Percentiles rank a stretch among this genome's conserved stretches.
Conservation (phyloP, 2,329 filamentous ascomycete species). For the Aspergillus jensenii region DNA sequence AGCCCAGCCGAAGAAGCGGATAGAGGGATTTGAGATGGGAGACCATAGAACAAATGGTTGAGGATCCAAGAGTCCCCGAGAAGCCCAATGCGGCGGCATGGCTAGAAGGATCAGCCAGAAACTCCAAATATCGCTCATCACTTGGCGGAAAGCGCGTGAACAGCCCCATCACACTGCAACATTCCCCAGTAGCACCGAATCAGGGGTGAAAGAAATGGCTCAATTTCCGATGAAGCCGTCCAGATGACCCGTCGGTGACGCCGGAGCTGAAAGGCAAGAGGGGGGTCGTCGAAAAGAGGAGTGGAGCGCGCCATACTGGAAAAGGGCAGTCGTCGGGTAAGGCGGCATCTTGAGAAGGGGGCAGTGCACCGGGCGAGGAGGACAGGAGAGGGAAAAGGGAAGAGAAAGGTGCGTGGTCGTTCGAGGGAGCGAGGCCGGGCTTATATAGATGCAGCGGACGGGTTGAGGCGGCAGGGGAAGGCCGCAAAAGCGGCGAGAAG, state of each 20-base stretch:
- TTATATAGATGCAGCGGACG: slow-evolving; percentile 14
- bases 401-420: slow-evolving; percentile 9
- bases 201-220: not conserved
- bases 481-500: slow-evolving; percentile 10
- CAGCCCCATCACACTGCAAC: not conserved
- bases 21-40: not conserved
- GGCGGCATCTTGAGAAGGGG: slow-evolving; percentile 3
- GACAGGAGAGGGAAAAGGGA: slow-evolving; percentile 1
- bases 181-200: not conserved
- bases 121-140: not conserved
- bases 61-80: not conserved
- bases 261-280: not conserved
- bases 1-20: not conserved
- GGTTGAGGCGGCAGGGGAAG: slow-evolving; percentile 10
- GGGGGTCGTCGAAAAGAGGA: not conserved
- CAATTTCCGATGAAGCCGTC: not conserved
- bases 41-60: not conserved
- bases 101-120: not conserved
- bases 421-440: slow-evolving; percentile 7
- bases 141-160: not conserved
- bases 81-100: not conserved
- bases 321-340: slow-evolving; percentile 3
- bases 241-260: not conserved
- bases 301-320: not conserved
- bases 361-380: slow-evolving; percentile 3